Conservation (phyloP, 2,329 filamentous ascomycete species). For the Tolypocladium nubicola region DNA sequence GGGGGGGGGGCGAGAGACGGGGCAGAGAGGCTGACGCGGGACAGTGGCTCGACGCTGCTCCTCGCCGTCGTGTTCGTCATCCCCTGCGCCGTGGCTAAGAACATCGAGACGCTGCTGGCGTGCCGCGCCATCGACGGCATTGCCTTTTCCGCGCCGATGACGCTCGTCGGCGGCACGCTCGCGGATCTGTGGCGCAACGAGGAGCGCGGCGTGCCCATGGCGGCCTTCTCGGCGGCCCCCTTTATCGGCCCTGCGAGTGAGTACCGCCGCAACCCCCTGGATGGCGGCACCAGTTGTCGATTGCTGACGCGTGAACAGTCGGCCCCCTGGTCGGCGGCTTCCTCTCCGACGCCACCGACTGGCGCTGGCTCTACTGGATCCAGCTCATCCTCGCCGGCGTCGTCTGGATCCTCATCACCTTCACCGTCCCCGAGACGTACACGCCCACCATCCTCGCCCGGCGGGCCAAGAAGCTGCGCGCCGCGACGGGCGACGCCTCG, state of each 20-base stretch:
- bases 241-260: conserved; percentile 67
- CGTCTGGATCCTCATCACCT: conserved; percentile 66
- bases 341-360: conserved; percentile 57
- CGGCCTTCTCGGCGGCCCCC: conserved; percentile 71
- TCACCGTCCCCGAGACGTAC: conserved; percentile 87
- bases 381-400: conserved; percentile 65
- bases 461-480: conserved; percentile 62
- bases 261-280: conserved; percentile 6
- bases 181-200: conserved; percentile 79
- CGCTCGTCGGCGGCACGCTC: conserved; percentile 70
- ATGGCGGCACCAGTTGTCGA: no score
- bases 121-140: conserved; percentile 73
- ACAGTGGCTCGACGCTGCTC: conserved; percentile 47
- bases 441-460: conserved; percentile 64
- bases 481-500: conserved; percentile 52
- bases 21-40: conserved; percentile 3
- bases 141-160: conserved; percentile 79
- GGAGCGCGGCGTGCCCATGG: conserved; percentile 79
- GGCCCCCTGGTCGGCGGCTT: conserved; percentile 71
- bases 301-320: conserved; percentile 22
- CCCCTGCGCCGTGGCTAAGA: conserved; percentile 65
- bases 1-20: no score
- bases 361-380: conserved; percentile 84
- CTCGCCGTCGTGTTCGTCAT: conserved; percentile 71
- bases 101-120: conserved; percentile 66